These are phyloP conservation scores for Penicillium sclerotigenum DNA, from an alignment of 2,329 filamentous ascomycete species.

Conservation along the genomic window DNA sequence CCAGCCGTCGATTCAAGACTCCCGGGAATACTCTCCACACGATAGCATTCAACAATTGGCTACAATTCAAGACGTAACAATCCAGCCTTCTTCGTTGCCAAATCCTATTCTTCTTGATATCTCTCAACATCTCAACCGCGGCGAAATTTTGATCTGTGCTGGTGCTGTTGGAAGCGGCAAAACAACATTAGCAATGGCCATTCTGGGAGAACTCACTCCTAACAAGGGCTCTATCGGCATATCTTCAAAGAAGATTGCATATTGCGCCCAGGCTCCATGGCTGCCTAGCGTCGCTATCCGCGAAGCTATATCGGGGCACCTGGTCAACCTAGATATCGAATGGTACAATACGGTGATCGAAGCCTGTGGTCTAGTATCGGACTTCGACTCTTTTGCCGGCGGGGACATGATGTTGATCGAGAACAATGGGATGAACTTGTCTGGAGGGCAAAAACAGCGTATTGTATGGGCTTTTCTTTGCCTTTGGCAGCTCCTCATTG, in stretches of 20 bases:
- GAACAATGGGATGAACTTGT: neutral
- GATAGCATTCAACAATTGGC: neutral
- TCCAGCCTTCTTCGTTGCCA: neutral
- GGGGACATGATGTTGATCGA: neutral
- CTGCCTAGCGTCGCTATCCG: conserved; percentile 2
- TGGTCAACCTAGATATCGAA: neutral
- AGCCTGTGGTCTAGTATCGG: neutral
- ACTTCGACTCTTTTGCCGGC: neutral
- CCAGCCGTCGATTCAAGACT: neutral
- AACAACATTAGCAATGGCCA: neutral
- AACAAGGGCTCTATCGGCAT: neutral
- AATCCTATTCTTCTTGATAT: neutral
- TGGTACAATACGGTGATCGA: neutral
- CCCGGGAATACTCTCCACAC: neutral
- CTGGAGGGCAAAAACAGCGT: neutral
- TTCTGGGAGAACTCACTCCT: neutral
- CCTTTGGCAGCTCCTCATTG: neutral
- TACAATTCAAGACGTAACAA: neutral
- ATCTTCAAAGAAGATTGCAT: neutral
- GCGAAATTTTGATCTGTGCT: neutral
- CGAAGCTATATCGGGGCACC: neutral
- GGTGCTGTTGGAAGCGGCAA: conserved; percentile 4
- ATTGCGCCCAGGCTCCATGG: neutral
- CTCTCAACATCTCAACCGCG: neutral
- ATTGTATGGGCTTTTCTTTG: neutral